phyloP scores from a whole-genome alignment of 2,329 filamentous ascomycete genomes.

The Botryotinia convoluta region DNA sequence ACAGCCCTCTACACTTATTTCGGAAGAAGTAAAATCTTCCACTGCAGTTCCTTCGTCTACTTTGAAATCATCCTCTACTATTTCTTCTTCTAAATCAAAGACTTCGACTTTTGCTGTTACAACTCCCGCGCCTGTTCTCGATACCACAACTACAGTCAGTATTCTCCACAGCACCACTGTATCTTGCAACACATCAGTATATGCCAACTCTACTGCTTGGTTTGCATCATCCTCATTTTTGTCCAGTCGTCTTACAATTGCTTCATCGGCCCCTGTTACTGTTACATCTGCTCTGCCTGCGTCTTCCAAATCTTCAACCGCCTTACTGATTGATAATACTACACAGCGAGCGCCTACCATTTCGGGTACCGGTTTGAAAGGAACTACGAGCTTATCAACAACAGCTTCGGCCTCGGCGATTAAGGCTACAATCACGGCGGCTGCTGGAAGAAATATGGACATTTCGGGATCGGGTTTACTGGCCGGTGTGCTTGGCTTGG shows the following conservation, averaged over 20 bases:
- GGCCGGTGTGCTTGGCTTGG: not conserved
- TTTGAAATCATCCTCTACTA: not conserved
- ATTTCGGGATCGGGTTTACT: not conserved
- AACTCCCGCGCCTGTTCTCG: not conserved
- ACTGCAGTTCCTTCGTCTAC: not conserved
- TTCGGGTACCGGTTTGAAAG: not conserved
- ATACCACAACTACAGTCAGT: not conserved
- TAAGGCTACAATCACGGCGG: not conserved
- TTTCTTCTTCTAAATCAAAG: not conserved
- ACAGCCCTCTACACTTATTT: not conserved
- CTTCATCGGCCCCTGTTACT: not conserved
- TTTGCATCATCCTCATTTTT: not conserved
- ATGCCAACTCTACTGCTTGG: constrained; percentile 1
- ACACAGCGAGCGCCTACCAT: not conserved
- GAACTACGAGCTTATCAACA: not conserved
- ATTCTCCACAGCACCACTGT: constrained; percentile 8
- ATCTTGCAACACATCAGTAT: constrained; percentile 2
- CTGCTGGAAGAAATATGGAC: not conserved
- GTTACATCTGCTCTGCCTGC: not conserved
- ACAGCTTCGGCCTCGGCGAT: not conserved
- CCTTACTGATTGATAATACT: constrained; percentile 15
- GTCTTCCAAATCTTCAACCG: not conserved
- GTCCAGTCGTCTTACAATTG: constrained; percentile 3
- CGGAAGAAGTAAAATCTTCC: not conserved
- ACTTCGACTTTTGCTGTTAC: not conserved